Percentiles rank a stretch among this genome's conserved stretches.
These are phyloP conservation scores for Pinus albicaulis DNA, from an alignment of 75 land plant species.

Conservation along the genomic window DNA sequence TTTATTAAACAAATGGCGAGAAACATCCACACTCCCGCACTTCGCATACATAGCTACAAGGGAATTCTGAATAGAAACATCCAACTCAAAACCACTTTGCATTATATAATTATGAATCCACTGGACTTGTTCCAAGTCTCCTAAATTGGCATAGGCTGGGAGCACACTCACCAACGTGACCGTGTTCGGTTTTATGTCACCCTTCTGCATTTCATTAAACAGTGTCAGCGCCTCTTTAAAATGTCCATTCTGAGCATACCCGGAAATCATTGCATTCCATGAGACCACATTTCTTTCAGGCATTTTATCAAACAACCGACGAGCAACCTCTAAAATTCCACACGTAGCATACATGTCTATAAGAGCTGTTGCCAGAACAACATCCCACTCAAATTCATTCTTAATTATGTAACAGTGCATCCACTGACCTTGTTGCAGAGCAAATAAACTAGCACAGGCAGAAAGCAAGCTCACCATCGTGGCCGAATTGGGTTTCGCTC, in stretches of 20 bases:
- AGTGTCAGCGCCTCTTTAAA: slow-evolving; percentile 33
- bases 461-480: slow-evolving; percentile 45
- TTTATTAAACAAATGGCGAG: slow-evolving; percentile 12
- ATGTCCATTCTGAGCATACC: slow-evolving; percentile 27
- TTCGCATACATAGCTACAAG: slow-evolving; percentile 16
- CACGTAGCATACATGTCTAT: slow-evolving; percentile 51
- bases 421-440: slow-evolving; percentile 38
- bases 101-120: neutral
- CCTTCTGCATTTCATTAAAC: slow-evolving; percentile 30
- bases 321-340: slow-evolving; percentile 24
- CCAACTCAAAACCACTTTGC: neutral
- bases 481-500: slow-evolving; percentile 32
- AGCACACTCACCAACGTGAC: neutral
- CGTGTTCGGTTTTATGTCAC: slow-evolving; percentile 3
- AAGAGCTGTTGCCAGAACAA: slow-evolving; percentile 53
- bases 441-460: slow-evolving; percentile 48
- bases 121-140: neutral
- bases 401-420: slow-evolving; percentile 49
- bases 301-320: slow-evolving; percentile 43
- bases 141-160: neutral
- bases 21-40: slow-evolving; percentile 1
- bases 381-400: slow-evolving; percentile 33
- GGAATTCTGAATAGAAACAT: neutral
- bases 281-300: slow-evolving; percentile 43
- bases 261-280: slow-evolving; percentile 50